Evolutionary conservation across 2,329 filamentous ascomycete genomes (phyloP).

Genomic region (Aspergillus oerlinghausenensis): DNA sequence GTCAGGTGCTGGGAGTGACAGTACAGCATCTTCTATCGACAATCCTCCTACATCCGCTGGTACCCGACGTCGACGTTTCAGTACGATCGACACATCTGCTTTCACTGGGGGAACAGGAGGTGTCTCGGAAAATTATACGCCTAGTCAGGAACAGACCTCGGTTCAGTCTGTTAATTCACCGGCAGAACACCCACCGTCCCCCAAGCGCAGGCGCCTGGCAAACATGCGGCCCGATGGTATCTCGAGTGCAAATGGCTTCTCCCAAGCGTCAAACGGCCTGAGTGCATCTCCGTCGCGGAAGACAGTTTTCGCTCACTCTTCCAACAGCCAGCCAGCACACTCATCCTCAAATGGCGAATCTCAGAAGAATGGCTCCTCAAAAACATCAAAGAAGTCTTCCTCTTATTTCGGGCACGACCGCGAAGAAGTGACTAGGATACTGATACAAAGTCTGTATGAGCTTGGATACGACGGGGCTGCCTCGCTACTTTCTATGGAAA

Average conservation of each 20-base stretch:
- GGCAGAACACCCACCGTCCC: conserved; percentile 33
- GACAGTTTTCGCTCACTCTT: conserved; percentile 42
- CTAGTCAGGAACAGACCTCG: conserved; percentile 21
- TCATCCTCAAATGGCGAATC: conserved; percentile 33
- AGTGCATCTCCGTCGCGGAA: conserved; percentile 42
- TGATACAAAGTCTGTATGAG: conserved; percentile 87
- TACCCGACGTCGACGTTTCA: conserved; percentile 29
- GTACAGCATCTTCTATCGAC: conserved; percentile 9
- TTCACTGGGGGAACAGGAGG: conserved; percentile 17
- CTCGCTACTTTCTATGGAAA: conserved; percentile 69
- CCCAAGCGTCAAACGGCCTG: conserved; percentile 55
- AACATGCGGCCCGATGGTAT: conserved; percentile 62
- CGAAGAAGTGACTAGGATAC: conserved; percentile 85
- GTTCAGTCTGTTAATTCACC: conserved; percentile 21
- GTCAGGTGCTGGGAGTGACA: conserved; percentile 6
- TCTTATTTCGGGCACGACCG: conserved; percentile 80
- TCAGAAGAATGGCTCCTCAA: conserved; percentile 37
- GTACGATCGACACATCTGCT: conserved; percentile 23
- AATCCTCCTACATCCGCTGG: conserved; percentile 12
- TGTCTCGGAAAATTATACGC: conserved; percentile 20
- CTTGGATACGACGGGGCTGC: conserved; percentile 81
- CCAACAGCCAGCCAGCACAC: conserved; percentile 53
- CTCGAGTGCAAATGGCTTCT: conserved; percentile 53
- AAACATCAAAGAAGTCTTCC: conserved; percentile 25
- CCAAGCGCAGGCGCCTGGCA: conserved; percentile 57